Evolutionary conservation across 2,329 filamentous ascomycete species (phyloP), one percentile per base, ranked within the genome.

Genomic region (Biscogniauxia marginata): DNA sequence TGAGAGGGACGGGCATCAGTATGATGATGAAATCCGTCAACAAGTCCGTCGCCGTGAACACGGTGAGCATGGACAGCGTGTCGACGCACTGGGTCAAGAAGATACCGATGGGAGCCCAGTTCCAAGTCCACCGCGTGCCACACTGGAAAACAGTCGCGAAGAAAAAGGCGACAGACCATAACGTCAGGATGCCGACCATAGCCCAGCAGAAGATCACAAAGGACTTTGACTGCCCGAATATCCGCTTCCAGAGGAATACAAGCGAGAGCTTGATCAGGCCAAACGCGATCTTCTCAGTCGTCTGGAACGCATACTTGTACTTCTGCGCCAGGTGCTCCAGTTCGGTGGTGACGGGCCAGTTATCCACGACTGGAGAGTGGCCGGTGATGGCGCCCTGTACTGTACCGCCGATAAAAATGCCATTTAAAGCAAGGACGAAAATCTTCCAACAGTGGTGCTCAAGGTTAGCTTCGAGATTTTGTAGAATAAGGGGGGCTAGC

Each of bases 241-340:
- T 39, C 4, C 65, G 59, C 22, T 55, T 60, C 60, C 60, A 67
- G 19, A 66, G 59, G 44, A 67, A 56, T 11, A 67, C 44, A 9
- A 67, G 49, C 3, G 62, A 63, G 18, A 67, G 44, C 49, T 67
- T 67, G 50, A 66, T 59, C 19, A 61, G 49, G 1, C 63, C 65
- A 20, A 67, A 62, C 1, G 48, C 53, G 13, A 63, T 25, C 43
- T 64, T 61, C 49, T 65, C 60, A 8, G 58, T 56, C 1, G 52
- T 59, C 21, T 64, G 57, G 48, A 61, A 66, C 0, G 60, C 60
- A 49, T 61, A 64, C 47, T 64, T 62, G 56, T 62, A 64, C 46
- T 61, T 61, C 43, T 60, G 56, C 18, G 51, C 48, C 7, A 59
- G 16, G 39, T 46, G 23, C 43, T 63, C 54, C 4, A 63, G 54